phyloP scores from a whole-genome alignment of 768 basidiomycete species.

The Lactifluus hygrophoroides region DNA sequence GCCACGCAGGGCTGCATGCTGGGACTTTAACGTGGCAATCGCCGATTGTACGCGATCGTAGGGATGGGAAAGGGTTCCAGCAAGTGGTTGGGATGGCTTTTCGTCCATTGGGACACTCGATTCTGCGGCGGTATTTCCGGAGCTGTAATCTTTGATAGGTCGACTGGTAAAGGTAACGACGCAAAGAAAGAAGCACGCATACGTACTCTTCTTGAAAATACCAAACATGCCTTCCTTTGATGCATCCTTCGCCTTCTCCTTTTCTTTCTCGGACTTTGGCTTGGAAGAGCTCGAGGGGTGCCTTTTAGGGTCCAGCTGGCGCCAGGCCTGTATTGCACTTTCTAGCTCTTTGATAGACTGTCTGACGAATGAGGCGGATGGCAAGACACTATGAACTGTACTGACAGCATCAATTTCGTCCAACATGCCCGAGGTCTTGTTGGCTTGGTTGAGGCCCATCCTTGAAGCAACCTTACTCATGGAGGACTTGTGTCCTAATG shows the following conservation, averaged over 20 bases:
- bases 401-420: conserved; percentile 63
- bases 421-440: conserved; percentile 41
- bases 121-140: neutral
- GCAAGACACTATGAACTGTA: conserved; percentile 13
- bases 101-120: neutral
- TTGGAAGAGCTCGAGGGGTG: conserved; percentile 24
- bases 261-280: conserved; percentile 40
- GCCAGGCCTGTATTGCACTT: conserved; percentile 37
- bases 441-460: conserved; percentile 35
- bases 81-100: conserved; percentile 5
- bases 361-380: neutral
- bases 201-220: conserved; percentile 20
- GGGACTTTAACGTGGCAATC: conserved; percentile 48
- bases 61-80: conserved; percentile 16
- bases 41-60: conserved; percentile 40
- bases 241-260: conserved; percentile 47
- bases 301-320: conserved; percentile 33
- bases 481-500: conserved; percentile 30
- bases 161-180: neutral
- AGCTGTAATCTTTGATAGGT: conserved; percentile 5
- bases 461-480: conserved; percentile 31
- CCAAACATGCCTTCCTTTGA: conserved; percentile 44
- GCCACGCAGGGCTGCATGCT: conserved; percentile 45
- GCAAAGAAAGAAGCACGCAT: neutral
- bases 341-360: conserved; percentile 58